These are phyloP conservation scores for Trifolium repens DNA, from an alignment of 306 rosid genomes.

Conservation along the genomic window DNA sequence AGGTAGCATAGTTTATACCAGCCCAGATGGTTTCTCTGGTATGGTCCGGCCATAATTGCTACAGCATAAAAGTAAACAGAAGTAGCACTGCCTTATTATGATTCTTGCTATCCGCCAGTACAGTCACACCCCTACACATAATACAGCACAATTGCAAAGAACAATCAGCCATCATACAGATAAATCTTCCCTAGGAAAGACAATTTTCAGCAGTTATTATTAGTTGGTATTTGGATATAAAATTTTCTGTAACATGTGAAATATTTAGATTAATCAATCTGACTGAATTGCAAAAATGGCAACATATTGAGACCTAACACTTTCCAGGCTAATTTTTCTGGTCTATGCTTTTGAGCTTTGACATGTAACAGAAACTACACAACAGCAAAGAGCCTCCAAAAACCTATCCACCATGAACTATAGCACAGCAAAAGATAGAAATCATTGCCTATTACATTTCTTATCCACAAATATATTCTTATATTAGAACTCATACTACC, in stretches of 20 bases:
- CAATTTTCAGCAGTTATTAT: background rate
- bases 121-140: constrained; percentile 47
- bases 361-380: constrained; percentile 7
- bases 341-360: background rate
- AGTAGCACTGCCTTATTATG: constrained; percentile 43
- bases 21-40: constrained; percentile 43
- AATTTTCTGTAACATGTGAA: background rate
- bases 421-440: background rate
- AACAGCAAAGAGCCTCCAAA: background rate
- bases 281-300: background rate
- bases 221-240: background rate
- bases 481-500: background rate
- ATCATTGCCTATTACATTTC: background rate
- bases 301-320: background rate
- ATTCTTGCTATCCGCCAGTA: constrained; percentile 43
- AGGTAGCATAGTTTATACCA: constrained; percentile 31
- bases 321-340: constrained; percentile 17
- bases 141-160: constrained; percentile 11
- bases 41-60: constrained; percentile 38
- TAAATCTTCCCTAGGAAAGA: constrained; percentile 5
- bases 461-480: background rate
- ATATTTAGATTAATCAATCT: constrained; percentile 1
- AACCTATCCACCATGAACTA: background rate
- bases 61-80: constrained; percentile 47
- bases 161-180: constrained; percentile 1